phyloP scores from a whole-genome alignment of 768 basidiomycete genomes.

The Panus rudis region DNA sequence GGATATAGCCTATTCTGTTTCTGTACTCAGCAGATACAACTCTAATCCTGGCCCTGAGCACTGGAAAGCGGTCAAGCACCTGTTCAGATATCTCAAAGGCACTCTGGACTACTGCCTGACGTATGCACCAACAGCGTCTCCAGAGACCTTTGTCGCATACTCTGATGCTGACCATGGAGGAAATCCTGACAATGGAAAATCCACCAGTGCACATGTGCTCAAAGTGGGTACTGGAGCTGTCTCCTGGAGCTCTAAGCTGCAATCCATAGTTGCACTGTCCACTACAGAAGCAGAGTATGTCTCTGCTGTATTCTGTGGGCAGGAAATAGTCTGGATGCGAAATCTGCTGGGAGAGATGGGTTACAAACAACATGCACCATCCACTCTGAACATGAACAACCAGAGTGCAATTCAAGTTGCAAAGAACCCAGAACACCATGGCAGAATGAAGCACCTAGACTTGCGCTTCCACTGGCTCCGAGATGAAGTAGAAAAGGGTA shows the following conservation, averaged over 20 bases:
- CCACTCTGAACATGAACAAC: not conserved
- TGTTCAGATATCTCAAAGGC: slow-evolving; percentile 35
- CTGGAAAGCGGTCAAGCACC: slow-evolving; percentile 31
- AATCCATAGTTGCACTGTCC: slow-evolving; percentile 29
- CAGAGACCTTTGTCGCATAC: slow-evolving; percentile 11
- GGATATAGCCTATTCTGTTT: slow-evolving; percentile 33
- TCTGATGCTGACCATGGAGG: slow-evolving; percentile 20
- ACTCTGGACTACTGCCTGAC: slow-evolving; percentile 19
- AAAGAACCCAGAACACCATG: slow-evolving; percentile 27
- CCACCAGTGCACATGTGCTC: slow-evolving; percentile 27
- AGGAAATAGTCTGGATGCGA: not conserved
- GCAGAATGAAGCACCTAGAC: slow-evolving; percentile 25
- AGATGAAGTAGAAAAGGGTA: slow-evolving; percentile 10
- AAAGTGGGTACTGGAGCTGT: slow-evolving; percentile 26
- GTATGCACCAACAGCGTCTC: slow-evolving; percentile 8
- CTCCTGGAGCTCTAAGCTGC: slow-evolving; percentile 30
- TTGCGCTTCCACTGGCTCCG: slow-evolving; percentile 21
- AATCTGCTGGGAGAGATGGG: slow-evolving; percentile 3
- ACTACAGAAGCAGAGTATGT: slow-evolving; percentile 35
- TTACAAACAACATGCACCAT: not conserved
- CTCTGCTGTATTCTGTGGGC: slow-evolving; percentile 9
- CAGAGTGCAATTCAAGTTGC: not conserved
- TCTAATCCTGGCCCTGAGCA: slow-evolving; percentile 27
- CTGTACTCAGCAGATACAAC: slow-evolving; percentile 26
- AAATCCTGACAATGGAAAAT: slow-evolving; percentile 20